A percentile compares a stretch with the other conserved stretches of the same genome.
These are phyloP conservation scores for Cyberlindnera xishuangbannaensis DNA, from an alignment of 805 yeast genomes.

Conservation along the genomic window DNA sequence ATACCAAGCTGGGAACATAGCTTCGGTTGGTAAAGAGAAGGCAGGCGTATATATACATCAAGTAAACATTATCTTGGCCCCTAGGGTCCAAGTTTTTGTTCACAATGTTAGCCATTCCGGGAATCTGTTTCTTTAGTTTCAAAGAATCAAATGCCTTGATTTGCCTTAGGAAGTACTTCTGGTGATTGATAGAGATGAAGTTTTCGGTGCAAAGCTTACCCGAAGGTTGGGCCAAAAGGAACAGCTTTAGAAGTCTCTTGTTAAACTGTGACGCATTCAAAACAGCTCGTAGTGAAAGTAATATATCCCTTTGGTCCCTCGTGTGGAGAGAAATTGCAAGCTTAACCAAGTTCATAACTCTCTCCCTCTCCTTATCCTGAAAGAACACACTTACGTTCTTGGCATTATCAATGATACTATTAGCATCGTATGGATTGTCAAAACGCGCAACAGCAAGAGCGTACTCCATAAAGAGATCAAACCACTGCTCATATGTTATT, in stretches of 20 bases:
- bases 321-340: slow-evolving; percentile 50
- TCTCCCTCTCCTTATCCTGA: slow-evolving; percentile 55
- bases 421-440: slow-evolving; percentile 57
- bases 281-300: slow-evolving; percentile 55
- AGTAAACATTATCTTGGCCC: slow-evolving; percentile 53
- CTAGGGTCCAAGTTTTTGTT: slow-evolving; percentile 43
- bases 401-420: slow-evolving; percentile 67
- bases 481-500: slow-evolving; percentile 75
- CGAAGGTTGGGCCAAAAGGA: slow-evolving; percentile 59
- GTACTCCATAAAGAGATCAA: slow-evolving; percentile 73
- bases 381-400: slow-evolving; percentile 72
- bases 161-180: slow-evolving; percentile 84
- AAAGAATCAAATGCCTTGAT: slow-evolving; percentile 82
- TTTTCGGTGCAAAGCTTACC: slow-evolving; percentile 54
- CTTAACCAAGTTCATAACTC: slow-evolving; percentile 57
- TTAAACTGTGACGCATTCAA: slow-evolving; percentile 72
- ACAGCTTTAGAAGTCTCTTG: slow-evolving; percentile 58
- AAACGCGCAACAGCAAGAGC: slow-evolving; percentile 60
- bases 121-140: slow-evolving; percentile 44
- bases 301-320: slow-evolving; percentile 48
- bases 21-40: slow-evolving; percentile 77
- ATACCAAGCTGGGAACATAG: slow-evolving; percentile 76
- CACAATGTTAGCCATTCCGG: slow-evolving; percentile 75
- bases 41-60: slow-evolving; percentile 74
- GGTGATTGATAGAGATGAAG: slow-evolving; percentile 76